Base-by-base conservation (phyloP, 108 stramenopile genomes). In the Cyclostephanos tholiformis region DNA sequence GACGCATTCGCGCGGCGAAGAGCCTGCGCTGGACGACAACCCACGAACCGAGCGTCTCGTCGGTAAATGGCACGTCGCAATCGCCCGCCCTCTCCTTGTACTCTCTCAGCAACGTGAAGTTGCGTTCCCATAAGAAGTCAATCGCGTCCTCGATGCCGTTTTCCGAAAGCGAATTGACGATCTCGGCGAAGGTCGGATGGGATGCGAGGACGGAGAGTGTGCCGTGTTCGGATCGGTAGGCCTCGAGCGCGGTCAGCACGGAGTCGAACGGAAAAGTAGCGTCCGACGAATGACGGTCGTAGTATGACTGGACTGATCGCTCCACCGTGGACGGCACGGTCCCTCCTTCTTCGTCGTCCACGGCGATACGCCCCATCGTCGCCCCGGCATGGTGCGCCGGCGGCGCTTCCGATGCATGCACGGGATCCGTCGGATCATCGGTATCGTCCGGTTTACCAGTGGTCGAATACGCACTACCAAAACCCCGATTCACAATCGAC, bases 21-120 rank as follows among this genome's bases (percentile, higher is more conserved):
- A 74, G 9, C 46, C 60, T 67, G 20, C 82, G 65, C 62, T 77
- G 76, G 2, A 16, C 32, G 14, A 44, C 60, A 32, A 82, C 71
- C 82, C 82, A 82, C n/a, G 39, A 23, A 1, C 82, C 76, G 32
- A 82, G 39, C 10, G 9, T 23, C 4, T 57, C 53, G 49, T 77
- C 52, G 14, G 62, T 67, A 36, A 66, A 67, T 2, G 82, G 82
- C 23, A 82, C 71, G 55, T 74, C 77, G 32, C 82, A 82, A 69
- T 82, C 82, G 14, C 76, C 76, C 17, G 61, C 36, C 23, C 76
- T 66, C 13, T 76, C 72, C 44, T 77, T 72, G 75, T 82, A 82
- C 44, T 67, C 65, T 51, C 52, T 72, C 22, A 82, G 39, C 23
- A 56, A 38, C 2, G 27, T 6, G 55, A 52, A 67, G 14, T 55